Conservation (phyloP, 148 eudicot species). For the Cornus florida region DNA sequence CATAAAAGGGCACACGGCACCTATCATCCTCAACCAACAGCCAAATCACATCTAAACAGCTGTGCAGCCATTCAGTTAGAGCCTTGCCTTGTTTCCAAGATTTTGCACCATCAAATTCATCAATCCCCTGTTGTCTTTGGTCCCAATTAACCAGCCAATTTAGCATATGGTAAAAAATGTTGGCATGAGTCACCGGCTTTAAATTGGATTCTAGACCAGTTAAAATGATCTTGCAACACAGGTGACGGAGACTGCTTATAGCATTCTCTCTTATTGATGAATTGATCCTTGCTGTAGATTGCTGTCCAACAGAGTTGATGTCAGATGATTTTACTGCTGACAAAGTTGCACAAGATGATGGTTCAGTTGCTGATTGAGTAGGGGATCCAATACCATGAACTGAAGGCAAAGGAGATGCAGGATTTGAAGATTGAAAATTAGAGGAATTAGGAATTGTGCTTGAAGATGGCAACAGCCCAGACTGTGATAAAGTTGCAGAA, state of each 20-base stretch:
- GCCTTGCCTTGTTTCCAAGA: slow-evolving; percentile 73
- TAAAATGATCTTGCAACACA: slow-evolving; percentile 84
- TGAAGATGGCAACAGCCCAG: slow-evolving; percentile 57
- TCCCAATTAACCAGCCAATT: slow-evolving; percentile 94
- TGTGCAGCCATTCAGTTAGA: slow-evolving; percentile 80
- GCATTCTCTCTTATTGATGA: slow-evolving; percentile 62
- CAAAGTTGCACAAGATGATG: slow-evolving; percentile 45
- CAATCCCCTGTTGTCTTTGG: slow-evolving; percentile 61
- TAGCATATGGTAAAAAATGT: slow-evolving; percentile 73
- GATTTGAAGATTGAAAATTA: slow-evolving; percentile 75
- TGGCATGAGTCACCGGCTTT: slow-evolving; percentile 85
- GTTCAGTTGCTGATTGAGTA: slow-evolving; percentile 73
- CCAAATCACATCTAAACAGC: slow-evolving; percentile 94
- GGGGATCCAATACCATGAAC: slow-evolving; percentile 89
- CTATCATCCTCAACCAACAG: slow-evolving; percentile 82
- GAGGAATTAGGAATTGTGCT: slow-evolving; percentile 49
- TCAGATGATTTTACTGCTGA: slow-evolving; percentile 76
- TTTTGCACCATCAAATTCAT: slow-evolving; percentile 54
- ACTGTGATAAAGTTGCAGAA: slow-evolving; percentile 57
- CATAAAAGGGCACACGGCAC: slow-evolving; percentile 95
- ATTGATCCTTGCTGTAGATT: slow-evolving; percentile 38
- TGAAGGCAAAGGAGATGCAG: slow-evolving; percentile 79
- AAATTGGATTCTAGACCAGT: slow-evolving; percentile 62
- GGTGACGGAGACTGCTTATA: slow-evolving; percentile 75
- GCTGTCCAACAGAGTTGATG: slow-evolving; percentile 34